Conservation (phyloP, 2,329 filamentous ascomycete genomes). For the Alternaria consortialis region DNA sequence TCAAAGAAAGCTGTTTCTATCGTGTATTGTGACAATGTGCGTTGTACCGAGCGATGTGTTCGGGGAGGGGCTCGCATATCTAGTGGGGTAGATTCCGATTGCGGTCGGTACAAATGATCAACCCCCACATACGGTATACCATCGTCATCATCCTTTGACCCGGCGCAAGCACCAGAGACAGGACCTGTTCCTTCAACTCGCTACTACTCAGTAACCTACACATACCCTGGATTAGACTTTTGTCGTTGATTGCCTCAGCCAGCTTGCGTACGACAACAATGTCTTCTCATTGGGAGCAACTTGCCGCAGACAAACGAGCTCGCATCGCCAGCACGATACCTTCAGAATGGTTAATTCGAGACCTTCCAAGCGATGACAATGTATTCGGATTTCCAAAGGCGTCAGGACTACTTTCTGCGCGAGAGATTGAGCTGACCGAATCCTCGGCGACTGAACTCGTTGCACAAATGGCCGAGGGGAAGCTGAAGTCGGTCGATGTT, state of each 20-base stretch:
- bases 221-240: background rate
- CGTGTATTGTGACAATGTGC: background rate
- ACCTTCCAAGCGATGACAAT: constrained; percentile 12
- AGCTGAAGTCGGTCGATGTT: constrained; percentile 51
- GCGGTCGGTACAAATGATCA: background rate
- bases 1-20: background rate
- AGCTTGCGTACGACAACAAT: background rate
- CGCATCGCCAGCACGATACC: constrained; percentile 34
- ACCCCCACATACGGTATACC: background rate
- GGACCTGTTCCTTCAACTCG: background rate
- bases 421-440: constrained; percentile 37
- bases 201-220: background rate
- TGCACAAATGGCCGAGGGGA: constrained; percentile 20
- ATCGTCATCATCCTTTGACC: background rate
- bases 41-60: background rate
- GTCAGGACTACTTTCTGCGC: constrained; percentile 33
- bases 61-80: background rate
- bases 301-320: constrained; percentile 30
- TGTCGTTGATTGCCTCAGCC: background rate
- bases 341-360: constrained; percentile 27
- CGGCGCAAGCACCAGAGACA: background rate
- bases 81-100: background rate
- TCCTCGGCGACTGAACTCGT: constrained; percentile 35
- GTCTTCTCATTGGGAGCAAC: constrained; percentile 27
- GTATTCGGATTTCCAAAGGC: constrained; percentile 26